Conservation (phyloP, 2,329 filamentous ascomycete genomes). For the Ophiosphaerella herpotricha region DNA sequence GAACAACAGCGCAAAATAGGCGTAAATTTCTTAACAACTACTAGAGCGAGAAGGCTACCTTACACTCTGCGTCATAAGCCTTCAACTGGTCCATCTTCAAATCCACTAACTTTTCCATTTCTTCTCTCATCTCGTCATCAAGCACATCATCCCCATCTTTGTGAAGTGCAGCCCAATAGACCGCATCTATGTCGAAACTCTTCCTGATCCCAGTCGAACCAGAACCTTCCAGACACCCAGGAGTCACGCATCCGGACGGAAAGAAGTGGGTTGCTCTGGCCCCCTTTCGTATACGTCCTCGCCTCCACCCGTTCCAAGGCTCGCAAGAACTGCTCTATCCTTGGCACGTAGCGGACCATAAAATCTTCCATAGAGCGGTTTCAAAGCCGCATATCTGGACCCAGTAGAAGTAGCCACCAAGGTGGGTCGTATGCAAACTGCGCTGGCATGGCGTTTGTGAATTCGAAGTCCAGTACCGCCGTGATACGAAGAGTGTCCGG, state of each 20-base stretch:
- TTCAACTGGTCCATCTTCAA: constrained; percentile 18
- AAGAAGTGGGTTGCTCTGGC: constrained; percentile 12
- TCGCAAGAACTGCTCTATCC: constrained; percentile 47
- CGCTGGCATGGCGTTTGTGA: constrained; percentile 32
- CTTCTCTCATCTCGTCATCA: constrained; percentile 2
- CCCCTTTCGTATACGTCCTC: constrained; percentile 16
- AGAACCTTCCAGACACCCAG: constrained; percentile 43
- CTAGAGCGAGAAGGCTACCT: no score
- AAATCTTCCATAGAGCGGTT: constrained; percentile 28
- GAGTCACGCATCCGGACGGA: constrained; percentile 43
- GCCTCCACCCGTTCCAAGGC: constrained; percentile 37
- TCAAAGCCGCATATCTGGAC: constrained; percentile 29
- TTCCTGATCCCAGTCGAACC: constrained; percentile 47
- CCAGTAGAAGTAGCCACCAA: constrained; percentile 48
- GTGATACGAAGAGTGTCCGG: no score
- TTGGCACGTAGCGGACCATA: constrained; percentile 32
- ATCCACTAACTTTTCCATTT: constrained; percentile 12
- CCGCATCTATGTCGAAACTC: constrained; percentile 39
- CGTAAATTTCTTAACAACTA: no score
- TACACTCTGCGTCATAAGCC: constrained; percentile 7
- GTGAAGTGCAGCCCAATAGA: constrained; percentile 13
- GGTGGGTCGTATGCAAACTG: constrained; percentile 48
- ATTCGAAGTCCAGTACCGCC: no score
- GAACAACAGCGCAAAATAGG: no score
- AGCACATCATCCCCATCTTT: constrained; percentile 12